Conservation (phyloP, 352 stramenopile genomes). For the Phytophthora fragariae region DNA sequence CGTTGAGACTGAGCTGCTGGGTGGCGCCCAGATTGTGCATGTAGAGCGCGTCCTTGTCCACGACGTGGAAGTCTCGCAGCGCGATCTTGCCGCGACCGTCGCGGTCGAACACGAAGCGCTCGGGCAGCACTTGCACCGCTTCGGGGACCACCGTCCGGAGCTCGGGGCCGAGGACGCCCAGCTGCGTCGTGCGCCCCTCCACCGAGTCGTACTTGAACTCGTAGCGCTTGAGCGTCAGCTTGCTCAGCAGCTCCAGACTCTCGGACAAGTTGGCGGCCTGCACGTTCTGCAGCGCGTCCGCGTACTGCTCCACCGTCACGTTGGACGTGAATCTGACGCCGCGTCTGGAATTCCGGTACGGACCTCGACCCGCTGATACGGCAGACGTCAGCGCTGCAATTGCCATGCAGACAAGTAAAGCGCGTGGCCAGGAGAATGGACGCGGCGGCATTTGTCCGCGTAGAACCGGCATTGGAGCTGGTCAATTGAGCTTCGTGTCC, state of each 20-base stretch:
- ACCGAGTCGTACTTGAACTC: conserved; percentile 56
- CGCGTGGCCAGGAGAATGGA: neutral
- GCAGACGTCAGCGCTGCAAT: neutral
- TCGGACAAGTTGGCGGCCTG: conserved; percentile 51
- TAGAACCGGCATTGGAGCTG: too few relatives aligned
- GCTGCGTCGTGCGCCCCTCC: conserved; percentile 57
- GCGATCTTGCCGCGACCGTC: conserved; percentile 62
- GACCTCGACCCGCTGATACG: conserved; percentile 20
- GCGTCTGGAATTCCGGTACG: conserved; percentile 40
- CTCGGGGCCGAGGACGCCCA: conserved; percentile 78
- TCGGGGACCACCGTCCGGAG: conserved; percentile 69
- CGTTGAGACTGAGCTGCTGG: conserved; percentile 77
- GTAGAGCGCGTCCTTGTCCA: conserved; percentile 89
- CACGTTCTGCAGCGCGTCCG: conserved; percentile 58
- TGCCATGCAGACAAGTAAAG: neutral
- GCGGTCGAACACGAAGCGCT: conserved; percentile 65
- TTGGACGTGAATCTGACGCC: conserved; percentile 37
- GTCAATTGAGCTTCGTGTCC: too few relatives aligned
- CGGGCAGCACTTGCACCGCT: conserved; percentile 68
- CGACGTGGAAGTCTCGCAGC: conserved; percentile 84
- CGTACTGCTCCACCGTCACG: conserved; percentile 56
- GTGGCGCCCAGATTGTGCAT: conserved; percentile 93
- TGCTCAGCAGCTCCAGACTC: conserved; percentile 55
- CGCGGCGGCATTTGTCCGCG: neutral
- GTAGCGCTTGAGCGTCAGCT: conserved; percentile 67